Conservation (phyloP, 129 eudicot genomes). For the Arctium lappa region DNA sequence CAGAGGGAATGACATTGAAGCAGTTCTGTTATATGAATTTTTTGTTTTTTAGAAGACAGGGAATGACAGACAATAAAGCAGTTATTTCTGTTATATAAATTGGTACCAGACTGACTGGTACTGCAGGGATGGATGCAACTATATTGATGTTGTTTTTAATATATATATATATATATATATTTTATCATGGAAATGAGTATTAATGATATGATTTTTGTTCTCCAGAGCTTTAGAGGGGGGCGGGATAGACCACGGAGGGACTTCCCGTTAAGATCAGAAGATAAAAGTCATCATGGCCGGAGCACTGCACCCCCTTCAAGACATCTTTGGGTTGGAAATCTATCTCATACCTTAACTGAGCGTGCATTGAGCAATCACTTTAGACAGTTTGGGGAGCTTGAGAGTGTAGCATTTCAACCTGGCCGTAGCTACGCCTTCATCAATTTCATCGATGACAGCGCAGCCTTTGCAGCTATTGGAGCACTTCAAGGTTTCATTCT, state of each 20-base stretch:
- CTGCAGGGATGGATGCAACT: neutral
- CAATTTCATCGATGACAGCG: conserved; percentile 66
- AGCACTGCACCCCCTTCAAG: conserved; percentile 78
- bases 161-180: too few relatives aligned
- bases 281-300: conserved; percentile 60
- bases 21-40: neutral
- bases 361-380: conserved; percentile 55
- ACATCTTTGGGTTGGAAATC: conserved; percentile 93
- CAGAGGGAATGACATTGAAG: neutral
- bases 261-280: conserved; percentile 58
- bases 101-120: too few relatives aligned
- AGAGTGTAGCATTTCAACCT: conserved; percentile 76
- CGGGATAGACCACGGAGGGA: conserved; percentile 64
- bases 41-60: neutral
- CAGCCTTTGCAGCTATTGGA: conserved; percentile 67
- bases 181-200: neutral
- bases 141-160: neutral
- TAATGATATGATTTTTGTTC: conserved; percentile 12
- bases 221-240: conserved; percentile 70
- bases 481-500: conserved; percentile 83
- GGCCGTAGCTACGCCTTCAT: conserved; percentile 89
- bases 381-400: conserved; percentile 74
- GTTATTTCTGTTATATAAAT: too few relatives aligned
- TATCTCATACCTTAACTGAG: conserved; percentile 52
- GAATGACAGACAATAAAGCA: too few relatives aligned